Evolutionary conservation across 768 basidiomycete genomes (phyloP).

Genomic region (Leccinum variicolor): DNA sequence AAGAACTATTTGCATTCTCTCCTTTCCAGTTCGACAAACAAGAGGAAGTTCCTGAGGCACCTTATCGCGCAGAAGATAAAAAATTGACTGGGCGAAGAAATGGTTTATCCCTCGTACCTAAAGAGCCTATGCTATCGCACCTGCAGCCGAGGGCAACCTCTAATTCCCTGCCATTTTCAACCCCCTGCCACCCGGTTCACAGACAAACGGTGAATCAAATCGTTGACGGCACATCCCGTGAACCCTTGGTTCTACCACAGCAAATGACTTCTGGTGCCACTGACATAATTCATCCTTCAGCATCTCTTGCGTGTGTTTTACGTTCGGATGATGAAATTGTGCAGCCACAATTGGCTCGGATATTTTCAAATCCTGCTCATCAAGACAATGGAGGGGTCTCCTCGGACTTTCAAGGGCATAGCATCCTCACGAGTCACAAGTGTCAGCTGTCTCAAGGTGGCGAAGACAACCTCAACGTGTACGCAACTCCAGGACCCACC

Average conservation of each 20-base stretch:
- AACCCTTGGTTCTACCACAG: slow-evolving; percentile 4
- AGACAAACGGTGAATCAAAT: not conserved
- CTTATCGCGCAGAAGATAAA: not conserved
- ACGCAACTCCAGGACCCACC: slow-evolving; percentile 50
- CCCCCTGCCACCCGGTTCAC: slow-evolving; percentile 15
- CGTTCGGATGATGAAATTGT: slow-evolving; percentile 12
- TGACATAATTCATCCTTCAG: slow-evolving; percentile 11
- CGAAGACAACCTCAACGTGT: slow-evolving; percentile 23
- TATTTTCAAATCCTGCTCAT: slow-evolving; percentile 7
- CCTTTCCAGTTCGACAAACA: slow-evolving; percentile 20
- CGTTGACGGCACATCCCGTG: not conserved
- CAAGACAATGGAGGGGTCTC: slow-evolving; percentile 4
- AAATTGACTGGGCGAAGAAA: not conserved
- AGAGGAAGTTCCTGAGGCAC: not conserved
- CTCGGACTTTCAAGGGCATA: slow-evolving; percentile 14
- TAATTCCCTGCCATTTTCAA: slow-evolving; percentile 22
- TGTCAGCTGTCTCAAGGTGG: slow-evolving; percentile 1
- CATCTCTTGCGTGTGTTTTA: slow-evolving; percentile 12
- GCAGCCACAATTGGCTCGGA: not conserved
- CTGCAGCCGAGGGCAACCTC: not conserved
- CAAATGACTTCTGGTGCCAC: slow-evolving; percentile 4
- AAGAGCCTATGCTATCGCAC: not conserved
- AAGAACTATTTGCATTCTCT: slow-evolving; percentile 27
- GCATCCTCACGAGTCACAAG: not conserved
- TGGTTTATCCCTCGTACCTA: not conserved